Conservation (phyloP, 768 basidiomycete species). For the Leccinellum luteum region DNA sequence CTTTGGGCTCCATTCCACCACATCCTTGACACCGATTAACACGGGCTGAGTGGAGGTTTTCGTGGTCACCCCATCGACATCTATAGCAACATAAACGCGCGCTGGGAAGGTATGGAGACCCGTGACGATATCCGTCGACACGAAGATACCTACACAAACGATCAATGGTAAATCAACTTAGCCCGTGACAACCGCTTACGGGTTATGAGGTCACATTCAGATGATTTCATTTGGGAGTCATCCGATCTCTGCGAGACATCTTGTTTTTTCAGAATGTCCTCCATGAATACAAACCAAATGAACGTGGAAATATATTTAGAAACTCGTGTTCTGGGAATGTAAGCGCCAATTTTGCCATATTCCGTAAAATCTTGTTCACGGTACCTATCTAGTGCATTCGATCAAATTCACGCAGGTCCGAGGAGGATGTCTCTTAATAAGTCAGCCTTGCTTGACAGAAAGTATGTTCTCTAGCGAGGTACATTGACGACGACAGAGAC, state of each 20-base stretch:
- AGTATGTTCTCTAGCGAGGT: constrained; percentile 26
- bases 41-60: background rate
- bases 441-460: constrained; percentile 13
- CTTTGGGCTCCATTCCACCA: background rate
- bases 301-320: background rate
- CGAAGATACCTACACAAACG: background rate
- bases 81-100: background rate
- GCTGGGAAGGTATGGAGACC: background rate
- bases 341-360: background rate
- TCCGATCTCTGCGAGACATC: background rate
- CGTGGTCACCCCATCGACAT: background rate
- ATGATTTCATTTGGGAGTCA: background rate
- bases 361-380: background rate
- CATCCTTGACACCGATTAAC: background rate
- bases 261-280: background rate
- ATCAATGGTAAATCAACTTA: background rate
- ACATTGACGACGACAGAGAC: constrained; percentile 21
- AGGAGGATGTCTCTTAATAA: background rate
- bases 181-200: background rate
- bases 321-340: background rate
- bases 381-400: constrained; percentile 11
- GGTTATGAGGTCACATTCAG: background rate
- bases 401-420: background rate
- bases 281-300: background rate
- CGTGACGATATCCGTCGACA: background rate